Conservation (phyloP, 345 rosid genomes). For the Dovyalis caffra region DNA sequence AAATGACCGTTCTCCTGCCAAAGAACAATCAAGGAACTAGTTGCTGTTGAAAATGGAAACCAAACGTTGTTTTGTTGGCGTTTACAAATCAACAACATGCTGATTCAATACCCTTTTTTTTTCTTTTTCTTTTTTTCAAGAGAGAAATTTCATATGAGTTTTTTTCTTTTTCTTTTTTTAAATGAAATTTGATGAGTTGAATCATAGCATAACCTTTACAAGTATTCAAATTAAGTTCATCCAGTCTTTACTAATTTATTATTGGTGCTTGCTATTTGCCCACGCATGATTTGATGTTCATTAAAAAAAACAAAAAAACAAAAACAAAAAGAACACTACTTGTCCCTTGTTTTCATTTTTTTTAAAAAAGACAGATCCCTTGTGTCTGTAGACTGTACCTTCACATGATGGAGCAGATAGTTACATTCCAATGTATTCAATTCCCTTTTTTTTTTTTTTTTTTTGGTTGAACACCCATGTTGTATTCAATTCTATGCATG, state of each 20-base stretch:
- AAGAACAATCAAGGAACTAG: background rate
- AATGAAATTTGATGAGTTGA: background rate
- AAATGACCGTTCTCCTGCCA: background rate
- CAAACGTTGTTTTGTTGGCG: no score
- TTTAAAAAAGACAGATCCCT: no score
- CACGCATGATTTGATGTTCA: no score
- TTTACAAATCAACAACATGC: background rate
- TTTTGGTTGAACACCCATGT: no score
- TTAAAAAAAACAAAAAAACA: no score
- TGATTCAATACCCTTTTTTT: background rate
- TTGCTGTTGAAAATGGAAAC: background rate
- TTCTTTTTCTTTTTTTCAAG: no score
- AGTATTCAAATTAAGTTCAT: background rate
- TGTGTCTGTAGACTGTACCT: background rate
- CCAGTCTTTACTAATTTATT: background rate
- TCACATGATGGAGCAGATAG: background rate
- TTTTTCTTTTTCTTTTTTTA: no score
- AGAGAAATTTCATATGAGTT: background rate
- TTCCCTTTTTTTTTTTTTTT: background rate
- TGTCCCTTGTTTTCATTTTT: background rate
- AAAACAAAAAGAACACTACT: no score
- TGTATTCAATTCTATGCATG: background rate
- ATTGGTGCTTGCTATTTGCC: background rate
- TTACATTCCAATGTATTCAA: no score
- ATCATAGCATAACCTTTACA: background rate